Percentiles rank a stretch among this genome's conserved stretches.
Conservation (phyloP, 2,329 filamentous ascomycete species). For the Phialophora verrucosa region DNA sequence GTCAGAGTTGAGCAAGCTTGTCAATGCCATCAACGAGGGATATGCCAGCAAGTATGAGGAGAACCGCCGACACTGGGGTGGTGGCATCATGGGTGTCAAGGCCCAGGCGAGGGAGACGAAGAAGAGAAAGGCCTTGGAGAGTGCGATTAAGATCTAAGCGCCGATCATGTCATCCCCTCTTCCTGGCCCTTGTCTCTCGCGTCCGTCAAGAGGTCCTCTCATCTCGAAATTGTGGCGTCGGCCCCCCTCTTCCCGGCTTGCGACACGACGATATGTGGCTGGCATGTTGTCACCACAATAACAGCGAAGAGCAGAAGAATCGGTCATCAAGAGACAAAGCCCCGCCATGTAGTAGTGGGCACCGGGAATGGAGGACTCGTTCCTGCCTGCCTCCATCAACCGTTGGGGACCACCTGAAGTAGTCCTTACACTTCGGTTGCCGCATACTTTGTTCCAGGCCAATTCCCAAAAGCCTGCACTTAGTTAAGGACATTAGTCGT, state of each 20-base stretch:
- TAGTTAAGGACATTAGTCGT: neutral
- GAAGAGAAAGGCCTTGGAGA: conserved; percentile 92
- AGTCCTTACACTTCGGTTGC: neutral
- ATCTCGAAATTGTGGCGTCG: neutral
- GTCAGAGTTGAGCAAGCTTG: conserved; percentile 94
- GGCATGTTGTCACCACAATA: neutral
- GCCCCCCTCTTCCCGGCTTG: neutral
- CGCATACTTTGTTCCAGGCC: neutral
- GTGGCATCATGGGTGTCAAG: conserved; percentile 99
- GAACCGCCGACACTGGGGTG: conserved; percentile 92
- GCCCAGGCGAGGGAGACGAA: conserved; percentile 77
- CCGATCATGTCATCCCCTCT: neutral
- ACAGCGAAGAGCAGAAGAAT: neutral
- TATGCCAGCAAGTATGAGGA: conserved; percentile 97
- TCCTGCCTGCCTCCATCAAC: neutral
- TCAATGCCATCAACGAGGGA: conserved; percentile 95
- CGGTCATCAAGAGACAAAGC: neutral
- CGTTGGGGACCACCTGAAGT: neutral
- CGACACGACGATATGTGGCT: neutral
- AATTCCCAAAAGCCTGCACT: neutral
- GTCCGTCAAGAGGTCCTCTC: neutral
- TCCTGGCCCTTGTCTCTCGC: neutral
- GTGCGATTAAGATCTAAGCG: conserved; percentile 96
- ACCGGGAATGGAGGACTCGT: neutral
- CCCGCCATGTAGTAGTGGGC: neutral